A percentile compares a stretch with the other conserved stretches of the same genome.
Evolutionary conservation across 2,329 filamentous ascomycete genomes (phyloP).

Genomic region (Sporothrix dimorphospora): DNA sequence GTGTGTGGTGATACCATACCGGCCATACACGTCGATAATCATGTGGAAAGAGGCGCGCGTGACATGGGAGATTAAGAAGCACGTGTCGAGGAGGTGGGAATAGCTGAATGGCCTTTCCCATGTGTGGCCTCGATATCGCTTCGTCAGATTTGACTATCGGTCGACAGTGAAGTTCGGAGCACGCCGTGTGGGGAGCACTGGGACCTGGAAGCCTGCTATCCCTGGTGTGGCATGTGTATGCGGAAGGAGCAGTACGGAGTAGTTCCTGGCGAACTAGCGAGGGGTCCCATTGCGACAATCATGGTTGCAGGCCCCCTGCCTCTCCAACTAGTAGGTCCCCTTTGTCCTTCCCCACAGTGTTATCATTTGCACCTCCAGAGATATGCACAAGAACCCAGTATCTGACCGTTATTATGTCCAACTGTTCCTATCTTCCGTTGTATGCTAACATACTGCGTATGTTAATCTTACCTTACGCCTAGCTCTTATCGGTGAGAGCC

Average conservation of each 20-base stretch:
- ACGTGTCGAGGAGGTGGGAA: too few relatives aligned
- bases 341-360: not conserved
- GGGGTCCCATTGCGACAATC: too few relatives aligned
- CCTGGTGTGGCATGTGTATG: not conserved
- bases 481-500: constrained; percentile 25
- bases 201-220: not conserved
- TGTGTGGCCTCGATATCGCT: not conserved
- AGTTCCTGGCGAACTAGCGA: too few relatives aligned
- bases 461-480: not conserved
- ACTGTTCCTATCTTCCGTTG: not conserved
- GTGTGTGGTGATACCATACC: too few relatives aligned
- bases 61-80: too few relatives aligned
- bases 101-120: too few relatives aligned
- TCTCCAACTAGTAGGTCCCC: not conserved
- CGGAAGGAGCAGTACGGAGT: not conserved
- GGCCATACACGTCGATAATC: too few relatives aligned
- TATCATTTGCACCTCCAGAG: not conserved
- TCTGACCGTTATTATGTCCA: not conserved
- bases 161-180: not conserved
- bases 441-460: too few relatives aligned
- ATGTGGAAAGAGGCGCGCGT: too few relatives aligned
- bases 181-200: not conserved
- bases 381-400: not conserved
- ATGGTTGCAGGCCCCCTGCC: too few relatives aligned
- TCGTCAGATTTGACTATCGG: too few relatives aligned